Evolutionary conservation across 257 asterid species (phyloP).

Genomic region (Catharanthus roseus): DNA sequence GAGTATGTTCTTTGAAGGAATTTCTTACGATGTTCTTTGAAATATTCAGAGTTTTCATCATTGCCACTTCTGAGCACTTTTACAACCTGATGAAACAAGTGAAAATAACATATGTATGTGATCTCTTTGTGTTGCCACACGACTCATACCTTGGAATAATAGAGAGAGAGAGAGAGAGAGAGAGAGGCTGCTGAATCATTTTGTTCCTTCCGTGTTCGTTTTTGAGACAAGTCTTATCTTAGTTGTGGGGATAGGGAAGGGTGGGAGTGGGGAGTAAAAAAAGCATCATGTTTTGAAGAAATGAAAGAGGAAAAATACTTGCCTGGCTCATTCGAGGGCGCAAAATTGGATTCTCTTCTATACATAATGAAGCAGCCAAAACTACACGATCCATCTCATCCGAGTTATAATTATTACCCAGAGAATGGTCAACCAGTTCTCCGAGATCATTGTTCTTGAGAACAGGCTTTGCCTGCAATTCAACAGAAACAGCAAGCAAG

Average conservation of each 20-base stretch:
- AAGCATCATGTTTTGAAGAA: too few relatives aligned
- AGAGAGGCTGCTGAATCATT: too few relatives aligned
- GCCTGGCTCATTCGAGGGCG: slow-evolving; percentile 68
- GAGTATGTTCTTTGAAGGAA: slow-evolving; percentile 40
- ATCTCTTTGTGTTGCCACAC: neutral
- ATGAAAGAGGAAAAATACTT: slow-evolving; percentile 14
- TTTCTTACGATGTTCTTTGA: slow-evolving; percentile 7
- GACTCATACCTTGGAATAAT: neutral
- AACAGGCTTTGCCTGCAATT: slow-evolving; percentile 58
- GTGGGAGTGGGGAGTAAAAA: too few relatives aligned
- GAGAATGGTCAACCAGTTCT: slow-evolving; percentile 47
- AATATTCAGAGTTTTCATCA: neutral
- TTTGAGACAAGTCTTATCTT: too few relatives aligned
- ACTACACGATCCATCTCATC: slow-evolving; percentile 42
- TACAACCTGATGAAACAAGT: slow-evolving; percentile 31
- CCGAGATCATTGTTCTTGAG: slow-evolving; percentile 31
- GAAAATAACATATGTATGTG: neutral
- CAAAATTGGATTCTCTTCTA: slow-evolving; percentile 41
- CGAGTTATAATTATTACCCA: slow-evolving; percentile 30
- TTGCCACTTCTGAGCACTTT: slow-evolving; percentile 24
- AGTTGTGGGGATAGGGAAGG: too few relatives aligned
- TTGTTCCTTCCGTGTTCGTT: too few relatives aligned
- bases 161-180: too few relatives aligned
- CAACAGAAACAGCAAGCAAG: neutral
- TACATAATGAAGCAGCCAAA: slow-evolving; percentile 47